Evolutionary conservation across 2,329 filamentous ascomycete genomes (phyloP).

Genomic region (Pleomassaria siparia): DNA sequence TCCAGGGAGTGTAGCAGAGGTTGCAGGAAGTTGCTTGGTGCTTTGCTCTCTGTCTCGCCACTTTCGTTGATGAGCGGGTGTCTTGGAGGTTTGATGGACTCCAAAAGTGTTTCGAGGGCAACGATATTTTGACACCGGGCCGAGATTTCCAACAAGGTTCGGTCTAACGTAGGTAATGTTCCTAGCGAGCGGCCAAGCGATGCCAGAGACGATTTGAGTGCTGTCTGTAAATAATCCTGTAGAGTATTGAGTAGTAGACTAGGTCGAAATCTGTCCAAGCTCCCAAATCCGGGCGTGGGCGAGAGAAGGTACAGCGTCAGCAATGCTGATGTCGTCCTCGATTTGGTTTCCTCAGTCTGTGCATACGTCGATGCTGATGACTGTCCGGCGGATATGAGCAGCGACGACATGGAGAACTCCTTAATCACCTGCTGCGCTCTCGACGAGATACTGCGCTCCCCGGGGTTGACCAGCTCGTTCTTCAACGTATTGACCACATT

Average conservation of each 20-base stretch:
- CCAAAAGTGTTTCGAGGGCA: constrained; percentile 79
- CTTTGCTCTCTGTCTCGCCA: constrained; percentile 35
- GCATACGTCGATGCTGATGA: constrained; percentile 53
- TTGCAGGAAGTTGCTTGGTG: constrained; percentile 62
- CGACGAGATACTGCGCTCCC: constrained; percentile 72
- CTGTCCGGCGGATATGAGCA: constrained; percentile 43
- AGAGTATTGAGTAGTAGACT: constrained; percentile 73
- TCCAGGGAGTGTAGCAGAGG: constrained; percentile 78
- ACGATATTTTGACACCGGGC: constrained; percentile 87
- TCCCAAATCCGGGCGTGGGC: constrained; percentile 58
- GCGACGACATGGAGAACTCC: constrained; percentile 74
- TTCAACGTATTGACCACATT: constrained; percentile 71
- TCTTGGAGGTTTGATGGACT: constrained; percentile 63
- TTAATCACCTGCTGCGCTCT: constrained; percentile 77
- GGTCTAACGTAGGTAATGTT: constrained; percentile 78
- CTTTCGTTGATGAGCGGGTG: constrained; percentile 64
- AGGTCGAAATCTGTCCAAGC: constrained; percentile 59
- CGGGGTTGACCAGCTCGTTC: constrained; percentile 67
- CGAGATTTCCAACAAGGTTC: constrained; percentile 78
- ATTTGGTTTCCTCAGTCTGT: constrained; percentile 72
- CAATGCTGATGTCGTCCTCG: constrained; percentile 72
- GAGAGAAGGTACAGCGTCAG: constrained; percentile 80
- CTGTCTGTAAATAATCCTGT: constrained; percentile 78
- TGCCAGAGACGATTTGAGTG: constrained; percentile 76
- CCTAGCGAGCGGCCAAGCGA: constrained; percentile 74